Evolutionary conservation across 106 monocot genomes (phyloP).

Genomic region (Narthecium ossifragum): DNA sequence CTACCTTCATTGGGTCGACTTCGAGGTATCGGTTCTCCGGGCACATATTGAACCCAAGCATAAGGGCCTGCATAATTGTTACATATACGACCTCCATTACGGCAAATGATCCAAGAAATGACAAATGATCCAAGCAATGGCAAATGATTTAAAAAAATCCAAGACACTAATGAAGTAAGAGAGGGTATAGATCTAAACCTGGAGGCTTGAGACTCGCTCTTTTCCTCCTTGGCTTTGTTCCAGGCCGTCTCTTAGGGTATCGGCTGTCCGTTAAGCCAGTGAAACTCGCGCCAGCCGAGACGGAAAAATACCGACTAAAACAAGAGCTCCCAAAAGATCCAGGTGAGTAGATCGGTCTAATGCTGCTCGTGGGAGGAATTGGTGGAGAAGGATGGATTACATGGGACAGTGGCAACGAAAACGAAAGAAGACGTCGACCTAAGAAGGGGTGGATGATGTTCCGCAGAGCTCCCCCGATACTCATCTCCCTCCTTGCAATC

Average conservation of each 20-base stretch:
- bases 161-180: not conserved
- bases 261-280: slow-evolving; percentile 56
- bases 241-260: slow-evolving; percentile 77
- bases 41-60: slow-evolving; percentile 82
- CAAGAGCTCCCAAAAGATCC: not conserved
- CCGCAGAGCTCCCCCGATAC: slow-evolving; percentile 23
- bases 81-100: not conserved
- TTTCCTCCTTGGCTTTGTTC: slow-evolving; percentile 55
- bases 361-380: not conserved
- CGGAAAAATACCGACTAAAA: slow-evolving; percentile 3
- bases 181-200: slow-evolving; percentile 23
- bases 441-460: slow-evolving; percentile 15
- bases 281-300: slow-evolving; percentile 19
- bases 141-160: not conserved
- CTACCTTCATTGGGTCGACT: slow-evolving; percentile 94
- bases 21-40: slow-evolving; percentile 80
- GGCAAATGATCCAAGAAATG: not conserved
- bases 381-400: not conserved
- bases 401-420: not conserved
- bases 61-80: slow-evolving; percentile 58
- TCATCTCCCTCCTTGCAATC: slow-evolving; percentile 11
- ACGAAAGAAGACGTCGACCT: not conserved
- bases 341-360: not conserved
- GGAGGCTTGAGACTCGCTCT: slow-evolving; percentile 68
- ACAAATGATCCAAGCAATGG: not conserved